Evolutionary conservation across 192 early-diverging fungal species (phyloP), one percentile per base, ranked within the genome.

Genomic region (Phycomyces blakesleeanus): DNA sequence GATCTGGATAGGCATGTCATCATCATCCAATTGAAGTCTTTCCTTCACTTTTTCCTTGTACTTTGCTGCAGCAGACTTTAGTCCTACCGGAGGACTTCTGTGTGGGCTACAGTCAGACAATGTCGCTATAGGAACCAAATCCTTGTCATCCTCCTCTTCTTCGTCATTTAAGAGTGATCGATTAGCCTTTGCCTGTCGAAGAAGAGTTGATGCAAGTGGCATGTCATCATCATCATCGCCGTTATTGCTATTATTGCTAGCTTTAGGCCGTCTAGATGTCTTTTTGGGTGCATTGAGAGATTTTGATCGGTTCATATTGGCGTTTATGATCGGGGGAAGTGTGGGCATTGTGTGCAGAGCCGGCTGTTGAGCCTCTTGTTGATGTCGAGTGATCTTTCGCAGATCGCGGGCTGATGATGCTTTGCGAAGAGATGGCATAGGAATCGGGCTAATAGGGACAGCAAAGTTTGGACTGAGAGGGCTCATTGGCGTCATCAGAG

Each of bases 61-160:
- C 22, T 68, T 68, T 27, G 56, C 66, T 14, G 66, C 66, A 5
- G 66, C 66, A 0, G 66, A 56, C n/a, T 61, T 60, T 14, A 61
- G 56, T 2, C 58, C 58, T 12, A 57, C 37, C 14, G 57, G 57
- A 26, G 59, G 59, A 11, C 49, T 26, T 47, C 11, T 47, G 44
- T 14, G 18, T 7, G 44, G 44, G 41, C 58, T 44, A 37, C 52
- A 54, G 20, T 47, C 21, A 20, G 47, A 52, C 5, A 64, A 27
- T 5, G 15, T 26, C 0, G 68, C 68, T 39, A 70, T 70, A 3
- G 68, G 68, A 2, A 70, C 29, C 22, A 59, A 29, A 60, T 70
- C 68, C n/a, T 70, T 51, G 55, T 70, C 68, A 50, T 70, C 68
- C 12, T 70, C 68, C 25, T 70, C 68, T 39, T 70, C 55, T 5